These are phyloP conservation scores for Trypanosoma mega DNA, from an alignment of 208 protist species.

Conservation along the genomic window DNA sequence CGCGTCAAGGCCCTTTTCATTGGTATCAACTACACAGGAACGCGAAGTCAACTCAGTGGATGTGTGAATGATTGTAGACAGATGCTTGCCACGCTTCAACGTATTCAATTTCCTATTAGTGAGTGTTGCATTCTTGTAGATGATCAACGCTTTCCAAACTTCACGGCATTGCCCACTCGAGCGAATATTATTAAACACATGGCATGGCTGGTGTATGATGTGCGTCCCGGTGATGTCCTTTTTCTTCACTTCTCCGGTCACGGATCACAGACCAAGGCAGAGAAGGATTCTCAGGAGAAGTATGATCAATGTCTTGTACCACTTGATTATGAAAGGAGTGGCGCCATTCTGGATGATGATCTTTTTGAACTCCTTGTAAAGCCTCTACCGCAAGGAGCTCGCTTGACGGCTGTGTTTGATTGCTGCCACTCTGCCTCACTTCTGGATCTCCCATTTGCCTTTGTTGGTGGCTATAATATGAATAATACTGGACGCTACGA, in stretches of 20 bases:
- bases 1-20: constrained; percentile 89
- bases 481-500: constrained; percentile 25
- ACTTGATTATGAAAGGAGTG: constrained; percentile 61
- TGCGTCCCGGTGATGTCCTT: constrained; percentile 82
- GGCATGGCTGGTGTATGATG: constrained; percentile 77
- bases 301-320: constrained; percentile 87
- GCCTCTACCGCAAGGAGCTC: constrained; percentile 68
- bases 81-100: constrained; percentile 79
- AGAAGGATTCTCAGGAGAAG: constrained; percentile 54
- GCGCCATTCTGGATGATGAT: constrained; percentile 89
- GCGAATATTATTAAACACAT: constrained; percentile 86
- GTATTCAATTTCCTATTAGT: constrained; percentile 76
- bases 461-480: constrained; percentile 42
- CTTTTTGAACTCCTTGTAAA: constrained; percentile 79
- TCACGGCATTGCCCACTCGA: constrained; percentile 70
- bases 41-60: constrained; percentile 52
- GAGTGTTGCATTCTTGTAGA: constrained; percentile 89
- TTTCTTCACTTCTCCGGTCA: constrained; percentile 93
- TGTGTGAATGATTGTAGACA: constrained; percentile 87
- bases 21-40: constrained; percentile 91
- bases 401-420: constrained; percentile 93
- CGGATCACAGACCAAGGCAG: constrained; percentile 62
- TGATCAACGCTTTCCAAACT: constrained; percentile 70
- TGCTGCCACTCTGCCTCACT: constrained; percentile 92
- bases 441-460: constrained; percentile 89